Evolutionary conservation across 75 land plant genomes (phyloP).

Genomic region (Sequoiadendron giganteum): DNA sequence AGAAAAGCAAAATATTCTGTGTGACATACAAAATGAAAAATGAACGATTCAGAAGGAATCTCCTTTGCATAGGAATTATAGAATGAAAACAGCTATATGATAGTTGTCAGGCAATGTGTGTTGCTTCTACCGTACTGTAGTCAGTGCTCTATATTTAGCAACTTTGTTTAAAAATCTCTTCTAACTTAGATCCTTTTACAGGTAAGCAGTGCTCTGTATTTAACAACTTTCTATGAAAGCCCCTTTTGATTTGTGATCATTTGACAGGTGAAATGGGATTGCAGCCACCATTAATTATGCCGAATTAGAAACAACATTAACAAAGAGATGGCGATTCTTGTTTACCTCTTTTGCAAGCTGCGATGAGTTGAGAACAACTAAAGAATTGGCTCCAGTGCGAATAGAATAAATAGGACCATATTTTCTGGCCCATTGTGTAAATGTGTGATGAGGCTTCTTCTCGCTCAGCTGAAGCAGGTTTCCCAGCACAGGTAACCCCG

Average conservation of each 20-base stretch:
- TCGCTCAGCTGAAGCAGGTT: constrained; percentile 83
- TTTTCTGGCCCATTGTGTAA: constrained; percentile 65
- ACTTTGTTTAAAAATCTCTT: too few species aligned
- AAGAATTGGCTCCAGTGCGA: constrained; percentile 40
- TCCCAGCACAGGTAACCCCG: constrained; percentile 82
- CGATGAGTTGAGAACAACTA: constrained; percentile 69
- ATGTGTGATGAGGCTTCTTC: constrained; percentile 83
- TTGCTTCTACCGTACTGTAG: too few species aligned
- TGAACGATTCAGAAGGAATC: too few species aligned
- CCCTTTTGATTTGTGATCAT: too few species aligned
- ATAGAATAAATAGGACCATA: constrained; percentile 85
- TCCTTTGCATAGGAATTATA: too few species aligned
- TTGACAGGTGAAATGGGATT: background rate
- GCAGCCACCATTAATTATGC: background rate
- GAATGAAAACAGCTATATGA: too few species aligned
- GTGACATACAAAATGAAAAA: too few species aligned
- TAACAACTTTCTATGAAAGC: too few species aligned
- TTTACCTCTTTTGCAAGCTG: constrained; percentile 88
- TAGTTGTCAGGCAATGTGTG: too few species aligned
- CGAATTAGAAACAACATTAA: background rate
- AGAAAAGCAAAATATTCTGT: background rate
- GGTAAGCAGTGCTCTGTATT: too few species aligned
- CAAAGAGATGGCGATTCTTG: background rate
- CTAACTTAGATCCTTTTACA: too few species aligned
- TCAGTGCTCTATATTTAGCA: too few species aligned